Conservation (phyloP, 441 rosid species). For the Codiaeum variegatum region DNA sequence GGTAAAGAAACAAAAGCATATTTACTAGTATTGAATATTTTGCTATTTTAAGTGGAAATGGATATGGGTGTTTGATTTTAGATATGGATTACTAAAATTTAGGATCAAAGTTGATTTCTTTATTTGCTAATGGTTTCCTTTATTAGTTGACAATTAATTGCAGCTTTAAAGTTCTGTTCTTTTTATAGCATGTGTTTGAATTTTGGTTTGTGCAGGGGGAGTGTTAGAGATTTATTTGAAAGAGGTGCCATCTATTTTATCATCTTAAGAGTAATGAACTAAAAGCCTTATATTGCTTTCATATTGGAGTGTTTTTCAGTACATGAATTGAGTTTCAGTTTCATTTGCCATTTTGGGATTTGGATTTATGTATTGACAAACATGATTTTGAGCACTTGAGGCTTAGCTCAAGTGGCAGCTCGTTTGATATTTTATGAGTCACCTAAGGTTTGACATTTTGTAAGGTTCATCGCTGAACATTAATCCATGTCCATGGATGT, state of each 20-base stretch:
- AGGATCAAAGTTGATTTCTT: constrained; percentile 12
- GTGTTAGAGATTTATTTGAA: constrained; percentile 4
- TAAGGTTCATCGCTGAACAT: constrained; percentile 84
- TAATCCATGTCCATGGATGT: constrained; percentile 75
- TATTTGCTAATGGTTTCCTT: neutral
- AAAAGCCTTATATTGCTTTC: constrained; percentile 1
- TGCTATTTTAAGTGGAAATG: constrained; percentile 17
- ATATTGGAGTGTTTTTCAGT: neutral
- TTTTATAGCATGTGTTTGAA: neutral
- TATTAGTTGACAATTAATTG: neutral
- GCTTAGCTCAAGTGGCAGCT: too few relatives aligned
- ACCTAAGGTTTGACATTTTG: constrained; percentile 16
- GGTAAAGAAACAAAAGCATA: constrained; percentile 33
- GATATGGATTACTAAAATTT: constrained; percentile 1
- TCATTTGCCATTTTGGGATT: neutral
- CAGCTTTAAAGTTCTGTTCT: constrained; percentile 8
- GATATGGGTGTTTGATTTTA: constrained; percentile 19
- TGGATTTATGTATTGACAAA: too few relatives aligned
- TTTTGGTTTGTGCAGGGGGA: constrained; percentile 19
- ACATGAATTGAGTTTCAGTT: neutral
- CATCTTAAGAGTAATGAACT: constrained; percentile 70
- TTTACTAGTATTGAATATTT: neutral
- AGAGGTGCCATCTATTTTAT: constrained; percentile 60
- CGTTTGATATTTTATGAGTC: too few relatives aligned
- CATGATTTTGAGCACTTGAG: too few relatives aligned